Conservation (phyloP, 2,329 filamentous ascomycete genomes). For the Talaromyces rugulosus region DNA sequence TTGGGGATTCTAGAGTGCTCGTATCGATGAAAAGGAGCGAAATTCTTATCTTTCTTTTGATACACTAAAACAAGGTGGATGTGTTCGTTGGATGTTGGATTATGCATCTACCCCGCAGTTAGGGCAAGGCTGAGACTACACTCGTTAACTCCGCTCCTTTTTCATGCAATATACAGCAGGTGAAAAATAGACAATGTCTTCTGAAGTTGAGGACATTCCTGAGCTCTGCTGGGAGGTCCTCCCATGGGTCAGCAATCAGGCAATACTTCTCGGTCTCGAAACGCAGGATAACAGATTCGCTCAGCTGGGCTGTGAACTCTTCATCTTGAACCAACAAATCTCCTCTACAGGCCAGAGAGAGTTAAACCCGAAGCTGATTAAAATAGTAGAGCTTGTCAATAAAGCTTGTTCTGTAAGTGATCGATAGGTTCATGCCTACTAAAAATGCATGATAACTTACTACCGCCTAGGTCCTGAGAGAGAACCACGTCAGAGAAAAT, state of each 20-base stretch:
- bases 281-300: conserved; percentile 1
- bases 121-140: not conserved
- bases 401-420: conserved; percentile 7
- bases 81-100: not conserved
- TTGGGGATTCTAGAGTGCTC: not conserved
- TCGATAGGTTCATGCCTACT: not conserved
- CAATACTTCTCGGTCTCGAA: not conserved
- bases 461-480: not conserved
- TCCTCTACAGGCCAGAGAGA: not conserved
- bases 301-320: not conserved
- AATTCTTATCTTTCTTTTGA: not conserved
- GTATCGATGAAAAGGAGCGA: not conserved
- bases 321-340: conserved; percentile 1
- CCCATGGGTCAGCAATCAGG: conserved; percentile 4
- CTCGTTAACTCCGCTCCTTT: too few species aligned
- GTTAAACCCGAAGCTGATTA: not conserved
- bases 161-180: not conserved
- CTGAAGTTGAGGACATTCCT: not conserved
- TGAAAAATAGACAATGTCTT: not conserved
- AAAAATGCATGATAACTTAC: not conserved
- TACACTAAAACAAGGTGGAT: not conserved
- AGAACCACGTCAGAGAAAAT: not conserved
- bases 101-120: not conserved
- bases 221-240: not conserved
- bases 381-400: not conserved